These are phyloP conservation scores for Fusarium floridanum DNA, from an alignment of 2,329 filamentous ascomycete species.

Conservation along the genomic window DNA sequence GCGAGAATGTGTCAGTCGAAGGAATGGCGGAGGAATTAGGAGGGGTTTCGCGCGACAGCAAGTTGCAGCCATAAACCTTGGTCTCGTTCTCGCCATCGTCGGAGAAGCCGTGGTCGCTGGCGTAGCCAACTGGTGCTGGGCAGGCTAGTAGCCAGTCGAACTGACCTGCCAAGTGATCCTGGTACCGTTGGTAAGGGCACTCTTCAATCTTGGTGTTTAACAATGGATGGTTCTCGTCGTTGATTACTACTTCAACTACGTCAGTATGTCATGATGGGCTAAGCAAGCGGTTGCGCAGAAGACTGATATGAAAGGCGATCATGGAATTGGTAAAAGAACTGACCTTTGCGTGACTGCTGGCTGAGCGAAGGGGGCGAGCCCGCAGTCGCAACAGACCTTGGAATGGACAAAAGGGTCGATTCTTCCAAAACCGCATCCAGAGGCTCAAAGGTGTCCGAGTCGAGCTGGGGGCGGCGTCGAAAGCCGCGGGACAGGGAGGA, in stretches of 20 bases:
- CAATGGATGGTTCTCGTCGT: slow-evolving; percentile 41
- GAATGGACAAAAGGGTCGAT: slow-evolving; percentile 25
- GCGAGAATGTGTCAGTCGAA: slow-evolving; percentile 56
- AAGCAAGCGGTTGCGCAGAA: not conserved
- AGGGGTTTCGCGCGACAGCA: slow-evolving; percentile 56
- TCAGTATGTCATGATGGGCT: slow-evolving; percentile 25
- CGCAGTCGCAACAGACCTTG: slow-evolving; percentile 12
- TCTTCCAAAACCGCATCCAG: slow-evolving; percentile 51
- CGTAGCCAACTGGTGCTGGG: slow-evolving; percentile 47
- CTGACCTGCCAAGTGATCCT: slow-evolving; percentile 61
- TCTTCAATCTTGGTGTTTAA: slow-evolving; percentile 40
- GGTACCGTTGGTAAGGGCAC: slow-evolving; percentile 51
- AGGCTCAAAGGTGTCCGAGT: slow-evolving; percentile 51
- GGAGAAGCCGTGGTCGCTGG: slow-evolving; percentile 30
- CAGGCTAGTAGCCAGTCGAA: slow-evolving; percentile 64
- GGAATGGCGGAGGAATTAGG: slow-evolving; percentile 31
- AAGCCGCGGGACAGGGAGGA: slow-evolving; percentile 36
- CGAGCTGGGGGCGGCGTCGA: slow-evolving; percentile 49
- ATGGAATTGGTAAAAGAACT: slow-evolving; percentile 8
- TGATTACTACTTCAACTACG: slow-evolving; percentile 17
- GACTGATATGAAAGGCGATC: not conserved
- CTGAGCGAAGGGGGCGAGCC: slow-evolving; percentile 2
- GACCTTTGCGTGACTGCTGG: slow-evolving; percentile 31
- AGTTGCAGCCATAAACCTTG: slow-evolving; percentile 65
- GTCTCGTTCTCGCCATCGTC: slow-evolving; percentile 32